These are phyloP conservation scores for Alternaria sp. DNA, from an alignment of 2,329 filamentous ascomycete species.

Conservation along the genomic window DNA sequence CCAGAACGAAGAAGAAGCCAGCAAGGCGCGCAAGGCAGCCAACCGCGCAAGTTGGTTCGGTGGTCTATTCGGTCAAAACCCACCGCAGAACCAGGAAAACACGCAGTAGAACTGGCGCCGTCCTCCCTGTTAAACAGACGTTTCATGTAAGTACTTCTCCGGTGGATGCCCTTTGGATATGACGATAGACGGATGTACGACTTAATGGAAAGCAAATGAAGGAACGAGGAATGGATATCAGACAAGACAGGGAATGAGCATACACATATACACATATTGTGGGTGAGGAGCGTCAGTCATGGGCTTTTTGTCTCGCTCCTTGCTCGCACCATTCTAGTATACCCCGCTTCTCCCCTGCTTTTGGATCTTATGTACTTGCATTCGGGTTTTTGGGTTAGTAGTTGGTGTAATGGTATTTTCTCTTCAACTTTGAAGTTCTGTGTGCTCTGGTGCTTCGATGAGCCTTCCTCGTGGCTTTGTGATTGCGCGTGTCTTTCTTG, in stretches of 20 bases:
- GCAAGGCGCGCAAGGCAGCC: conserved; percentile 52
- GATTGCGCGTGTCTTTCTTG: not conserved
- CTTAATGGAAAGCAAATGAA: conserved; percentile 14
- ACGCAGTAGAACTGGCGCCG: conserved; percentile 14
- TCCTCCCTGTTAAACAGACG: not conserved
- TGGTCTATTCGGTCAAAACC: conserved; percentile 53
- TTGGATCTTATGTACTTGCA: conserved; percentile 1
- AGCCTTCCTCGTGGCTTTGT: not conserved
- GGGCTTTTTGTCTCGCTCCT: not conserved
- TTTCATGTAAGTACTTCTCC: conserved; percentile 17
- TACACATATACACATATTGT: conserved; percentile 8
- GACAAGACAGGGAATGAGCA: not conserved
- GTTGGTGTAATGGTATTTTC: conserved; percentile 4
- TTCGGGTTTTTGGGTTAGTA: not conserved
- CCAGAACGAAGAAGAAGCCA: conserved; percentile 67
- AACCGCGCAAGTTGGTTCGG: conserved; percentile 59
- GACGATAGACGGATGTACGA: conserved; percentile 15
- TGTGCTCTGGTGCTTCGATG: not conserved
- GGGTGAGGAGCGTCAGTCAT: not conserved
- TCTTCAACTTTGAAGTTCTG: not conserved
- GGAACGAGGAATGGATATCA: not conserved
- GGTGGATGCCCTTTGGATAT: conserved; percentile 10
- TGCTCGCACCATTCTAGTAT: conserved; percentile 9
- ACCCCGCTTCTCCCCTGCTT: conserved; percentile 5
- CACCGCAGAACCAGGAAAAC: conserved; percentile 36